Conservation (phyloP, 2,329 filamentous ascomycete species). For the Apiospora sp. region DNA sequence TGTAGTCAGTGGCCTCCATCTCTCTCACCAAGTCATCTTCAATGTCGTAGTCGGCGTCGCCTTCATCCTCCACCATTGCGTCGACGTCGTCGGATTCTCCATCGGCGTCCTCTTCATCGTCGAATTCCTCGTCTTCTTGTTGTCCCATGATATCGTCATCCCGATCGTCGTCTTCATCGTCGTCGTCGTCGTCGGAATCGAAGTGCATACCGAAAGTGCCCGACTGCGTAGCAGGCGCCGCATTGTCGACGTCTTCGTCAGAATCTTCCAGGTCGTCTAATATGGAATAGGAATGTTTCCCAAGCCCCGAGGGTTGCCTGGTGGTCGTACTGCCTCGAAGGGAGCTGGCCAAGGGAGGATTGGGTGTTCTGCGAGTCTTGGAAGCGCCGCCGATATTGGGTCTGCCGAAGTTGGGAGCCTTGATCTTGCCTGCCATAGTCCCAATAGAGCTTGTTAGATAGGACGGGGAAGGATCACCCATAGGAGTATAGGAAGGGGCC, state of each 20-base stretch:
- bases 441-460: slow-evolving; percentile 64
- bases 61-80: slow-evolving; percentile 47
- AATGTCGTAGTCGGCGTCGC: slow-evolving; percentile 41
- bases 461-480: slow-evolving; percentile 62
- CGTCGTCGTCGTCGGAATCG: slow-evolving; percentile 46
- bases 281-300: slow-evolving; percentile 49
- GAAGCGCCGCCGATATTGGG: slow-evolving; percentile 39
- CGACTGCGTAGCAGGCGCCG: slow-evolving; percentile 26
- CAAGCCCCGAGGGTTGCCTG: slow-evolving; percentile 60
- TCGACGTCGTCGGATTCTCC: slow-evolving; percentile 50
- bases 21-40: slow-evolving; percentile 46
- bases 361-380: slow-evolving; percentile 45
- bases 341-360: slow-evolving; percentile 57
- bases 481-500: slow-evolving; percentile 62
- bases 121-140: slow-evolving; percentile 39
- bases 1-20: slow-evolving; percentile 40
- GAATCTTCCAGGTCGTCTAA: slow-evolving; percentile 44
- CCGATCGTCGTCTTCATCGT: slow-evolving; percentile 47
- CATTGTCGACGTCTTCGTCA: slow-evolving; percentile 47
- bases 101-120: slow-evolving; percentile 46
- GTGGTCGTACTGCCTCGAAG: slow-evolving; percentile 49
- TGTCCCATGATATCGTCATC: slow-evolving; percentile 48
- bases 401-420: slow-evolving; percentile 50
- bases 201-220: slow-evolving; percentile 36
- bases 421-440: slow-evolving; percentile 47